A percentile compares a stretch with the other conserved stretches of the same genome.
Conservation (phyloP, 495 filamentous ascomycete genomes). For the Cladorrhinum samala region DNA sequence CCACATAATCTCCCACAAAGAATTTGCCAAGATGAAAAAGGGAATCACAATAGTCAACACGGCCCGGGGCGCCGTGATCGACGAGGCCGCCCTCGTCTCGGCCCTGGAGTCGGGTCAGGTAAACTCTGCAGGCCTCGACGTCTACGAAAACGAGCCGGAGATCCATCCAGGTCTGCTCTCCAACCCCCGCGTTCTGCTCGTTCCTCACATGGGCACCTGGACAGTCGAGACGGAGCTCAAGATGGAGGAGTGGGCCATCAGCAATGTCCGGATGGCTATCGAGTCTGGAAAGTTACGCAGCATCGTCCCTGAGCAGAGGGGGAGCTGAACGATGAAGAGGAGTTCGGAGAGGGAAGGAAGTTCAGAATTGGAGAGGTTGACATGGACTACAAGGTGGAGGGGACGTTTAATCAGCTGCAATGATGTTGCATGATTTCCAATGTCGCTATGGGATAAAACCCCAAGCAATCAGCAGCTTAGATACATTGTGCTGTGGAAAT, state of each 20-base stretch:
- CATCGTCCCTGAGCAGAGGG: conserved; percentile 62
- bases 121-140: conserved; percentile 62
- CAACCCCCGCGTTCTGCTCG: conserved; percentile 63
- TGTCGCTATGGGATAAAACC: no score
- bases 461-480: no score
- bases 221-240: conserved; percentile 58
- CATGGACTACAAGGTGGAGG: no score
- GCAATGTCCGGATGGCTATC: conserved; percentile 60
- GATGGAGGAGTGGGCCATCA: conserved; percentile 71
- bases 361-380: no score
- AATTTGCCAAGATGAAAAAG: conserved; percentile 65
- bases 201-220: conserved; percentile 77
- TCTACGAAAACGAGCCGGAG: conserved; percentile 73
- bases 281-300: conserved; percentile 60
- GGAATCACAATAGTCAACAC: conserved; percentile 69
- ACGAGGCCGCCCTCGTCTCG: conserved; percentile 64
- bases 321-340: no score
- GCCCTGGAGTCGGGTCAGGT: conserved; percentile 66
- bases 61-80: conserved; percentile 62
- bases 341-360: no score
- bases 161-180: conserved; percentile 64
- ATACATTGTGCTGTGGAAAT: no score
- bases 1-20: conserved; percentile 56
- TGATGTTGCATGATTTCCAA: no score
- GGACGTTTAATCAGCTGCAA: no score